phyloP scores from a whole-genome alignment of 2,329 filamentous ascomycete genomes.

The Penicillium sp. region DNA sequence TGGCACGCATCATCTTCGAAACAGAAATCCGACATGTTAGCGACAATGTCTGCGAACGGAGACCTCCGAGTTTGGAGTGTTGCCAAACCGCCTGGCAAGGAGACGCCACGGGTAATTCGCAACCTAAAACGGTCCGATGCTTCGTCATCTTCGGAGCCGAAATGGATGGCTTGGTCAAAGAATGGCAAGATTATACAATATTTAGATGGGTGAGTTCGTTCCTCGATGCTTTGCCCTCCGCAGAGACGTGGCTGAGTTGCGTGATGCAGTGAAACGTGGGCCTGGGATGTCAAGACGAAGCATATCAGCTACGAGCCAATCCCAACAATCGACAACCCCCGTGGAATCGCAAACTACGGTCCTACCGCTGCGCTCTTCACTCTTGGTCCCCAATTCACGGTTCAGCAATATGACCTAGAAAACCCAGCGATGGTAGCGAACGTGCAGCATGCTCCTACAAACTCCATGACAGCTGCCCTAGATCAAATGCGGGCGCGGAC shows the following conservation, averaged over 20 bases:
- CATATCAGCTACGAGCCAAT: constrained; percentile 89
- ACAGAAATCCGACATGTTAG: constrained; percentile 97
- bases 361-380: constrained; percentile 92
- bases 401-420: constrained; percentile 95
- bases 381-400: constrained; percentile 81
- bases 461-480: constrained; percentile 79
- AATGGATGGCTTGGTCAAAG: constrained; percentile 99
- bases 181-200: constrained; percentile 95
- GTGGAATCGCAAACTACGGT: constrained; percentile 84
- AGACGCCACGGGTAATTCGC: constrained; percentile 85
- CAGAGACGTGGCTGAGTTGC: neutral
- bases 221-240: neutral
- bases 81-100: constrained; percentile 73
- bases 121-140: constrained; percentile 78
- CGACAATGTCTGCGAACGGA: constrained; percentile 87
- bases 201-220: constrained; percentile 76
- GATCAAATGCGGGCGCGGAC: constrained; percentile 59
- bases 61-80: constrained; percentile 97
- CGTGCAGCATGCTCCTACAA: constrained; percentile 81
- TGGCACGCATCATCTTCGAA: constrained; percentile 97
- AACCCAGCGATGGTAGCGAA: constrained; percentile 82
- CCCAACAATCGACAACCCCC: constrained; percentile 80
- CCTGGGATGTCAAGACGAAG: constrained; percentile 98
- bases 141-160: constrained; percentile 72
- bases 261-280: constrained; percentile 74